phyloP scores from a whole-genome alignment of 2,329 filamentous ascomycete species.

The Penicillium sp. region DNA sequence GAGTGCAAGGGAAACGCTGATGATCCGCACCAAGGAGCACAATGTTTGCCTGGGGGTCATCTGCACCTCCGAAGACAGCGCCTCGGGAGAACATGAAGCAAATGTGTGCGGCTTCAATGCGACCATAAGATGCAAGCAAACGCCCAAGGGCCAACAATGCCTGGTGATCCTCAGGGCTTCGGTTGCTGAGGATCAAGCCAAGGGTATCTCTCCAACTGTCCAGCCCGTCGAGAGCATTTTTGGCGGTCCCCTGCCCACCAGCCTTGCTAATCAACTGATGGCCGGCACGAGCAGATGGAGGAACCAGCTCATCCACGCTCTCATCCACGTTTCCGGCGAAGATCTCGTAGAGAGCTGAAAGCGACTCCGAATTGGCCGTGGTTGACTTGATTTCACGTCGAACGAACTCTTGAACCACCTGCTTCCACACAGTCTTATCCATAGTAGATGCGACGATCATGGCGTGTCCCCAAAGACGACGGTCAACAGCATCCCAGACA shows the following conservation, averaged over 20 bases:
- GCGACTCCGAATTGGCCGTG: slow-evolving; percentile 78
- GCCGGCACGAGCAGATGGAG: slow-evolving; percentile 86
- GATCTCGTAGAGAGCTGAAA: slow-evolving; percentile 90
- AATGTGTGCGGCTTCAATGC: slow-evolving; percentile 88
- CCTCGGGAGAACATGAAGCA: slow-evolving; percentile 87
- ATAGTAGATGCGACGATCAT: slow-evolving; percentile 86
- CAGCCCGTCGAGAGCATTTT: slow-evolving; percentile 79
- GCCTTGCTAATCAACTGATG: slow-evolving; percentile 85
- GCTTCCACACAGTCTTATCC: slow-evolving; percentile 77
- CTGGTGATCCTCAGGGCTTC: slow-evolving; percentile 76
- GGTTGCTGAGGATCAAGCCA: slow-evolving; percentile 82
- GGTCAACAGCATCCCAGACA: slow-evolving; percentile 91
- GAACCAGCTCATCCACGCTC: slow-evolving; percentile 92
- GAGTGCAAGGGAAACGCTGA: slow-evolving; percentile 68
- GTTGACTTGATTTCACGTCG: slow-evolving; percentile 88
- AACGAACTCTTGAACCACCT: slow-evolving; percentile 93
- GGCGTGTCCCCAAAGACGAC: slow-evolving; percentile 93
- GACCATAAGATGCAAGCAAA: slow-evolving; percentile 80
- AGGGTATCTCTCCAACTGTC: slow-evolving; percentile 95
- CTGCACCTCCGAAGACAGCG: slow-evolving; percentile 77
- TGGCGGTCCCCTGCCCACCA: slow-evolving; percentile 62
- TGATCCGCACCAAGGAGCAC: slow-evolving; percentile 87
- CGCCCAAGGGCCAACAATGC: slow-evolving; percentile 81
- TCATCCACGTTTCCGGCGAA: slow-evolving; percentile 94
- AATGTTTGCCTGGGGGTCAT: slow-evolving; percentile 78